phyloP scores from a whole-genome alignment of 352 stramenopile species.

The Plasmopara viticola region DNA sequence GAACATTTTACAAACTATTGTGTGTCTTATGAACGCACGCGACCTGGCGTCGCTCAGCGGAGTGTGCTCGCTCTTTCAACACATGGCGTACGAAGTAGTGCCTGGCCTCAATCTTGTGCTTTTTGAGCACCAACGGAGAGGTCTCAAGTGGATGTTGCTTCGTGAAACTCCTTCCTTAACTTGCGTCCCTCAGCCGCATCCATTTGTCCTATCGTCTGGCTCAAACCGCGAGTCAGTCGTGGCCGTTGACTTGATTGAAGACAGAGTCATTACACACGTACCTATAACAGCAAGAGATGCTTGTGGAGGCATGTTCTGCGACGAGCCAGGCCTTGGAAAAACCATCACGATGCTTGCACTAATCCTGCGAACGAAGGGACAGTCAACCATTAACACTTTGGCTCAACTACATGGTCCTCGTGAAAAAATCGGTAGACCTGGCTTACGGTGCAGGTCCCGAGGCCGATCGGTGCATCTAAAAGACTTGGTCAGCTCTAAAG shows the following conservation, averaged over 20 bases:
- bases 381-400: conserved; percentile 24
- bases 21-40: conserved; percentile 54
- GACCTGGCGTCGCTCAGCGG: conserved; percentile 52
- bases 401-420: conserved; percentile 6
- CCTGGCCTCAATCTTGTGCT: conserved; percentile 65
- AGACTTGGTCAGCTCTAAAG: conserved; percentile 38
- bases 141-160: conserved; percentile 73
- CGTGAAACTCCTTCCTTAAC: conserved; percentile 47
- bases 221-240: conserved; percentile 6
- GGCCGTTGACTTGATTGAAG: conserved; percentile 56
- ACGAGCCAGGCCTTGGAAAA: conserved; percentile 80
- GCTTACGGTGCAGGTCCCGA: conserved; percentile 30
- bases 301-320: conserved; percentile 72
- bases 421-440: conserved; percentile 11
- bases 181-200: conserved; percentile 32
- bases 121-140: conserved; percentile 67
- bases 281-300: conserved; percentile 33
- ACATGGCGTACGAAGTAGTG: conserved; percentile 79
- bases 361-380: conserved; percentile 69
- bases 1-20: conserved; percentile 44
- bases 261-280: conserved; percentile 24
- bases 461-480: conserved; percentile 40
- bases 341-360: conserved; percentile 83
- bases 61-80: conserved; percentile 70
- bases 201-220: conserved; percentile 34